Percentiles rank a stretch among this genome's conserved stretches.
Evolutionary conservation across 2,329 filamentous ascomycete species (phyloP).

Genomic region (Aspergillus fischeri): DNA sequence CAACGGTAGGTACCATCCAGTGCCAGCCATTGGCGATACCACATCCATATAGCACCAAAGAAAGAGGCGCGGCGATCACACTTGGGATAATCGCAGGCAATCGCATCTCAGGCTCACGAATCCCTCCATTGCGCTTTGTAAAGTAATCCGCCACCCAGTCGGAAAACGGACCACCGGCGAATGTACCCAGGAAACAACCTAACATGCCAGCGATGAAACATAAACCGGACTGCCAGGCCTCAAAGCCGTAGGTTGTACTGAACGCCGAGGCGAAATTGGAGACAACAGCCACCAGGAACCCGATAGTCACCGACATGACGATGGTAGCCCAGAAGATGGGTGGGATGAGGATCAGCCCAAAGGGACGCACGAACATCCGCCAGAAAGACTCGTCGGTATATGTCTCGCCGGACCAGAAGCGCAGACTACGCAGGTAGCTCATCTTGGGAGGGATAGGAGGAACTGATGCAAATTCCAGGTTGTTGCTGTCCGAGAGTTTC

Average conservation of each 20-base stretch:
- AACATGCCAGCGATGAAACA: slow-evolving; percentile 41
- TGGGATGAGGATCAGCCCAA: slow-evolving; percentile 12
- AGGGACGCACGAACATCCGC: slow-evolving; percentile 13
- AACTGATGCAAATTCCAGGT: background rate
- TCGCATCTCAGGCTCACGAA: slow-evolving; percentile 34
- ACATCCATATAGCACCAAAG: slow-evolving; percentile 1
- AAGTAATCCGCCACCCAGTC: slow-evolving; percentile 31
- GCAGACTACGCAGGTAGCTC: background rate
- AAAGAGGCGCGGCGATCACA: background rate
- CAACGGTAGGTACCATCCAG: slow-evolving; percentile 53
- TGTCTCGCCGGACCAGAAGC: slow-evolving; percentile 20
- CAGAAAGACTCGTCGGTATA: slow-evolving; percentile 25
- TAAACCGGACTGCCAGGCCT: slow-evolving; percentile 41
- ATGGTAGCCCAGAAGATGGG: slow-evolving; percentile 17
- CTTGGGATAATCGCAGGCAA: slow-evolving; percentile 14
- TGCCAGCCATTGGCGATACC: background rate
- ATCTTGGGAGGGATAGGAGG: background rate
- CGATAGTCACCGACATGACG: slow-evolving; percentile 19
- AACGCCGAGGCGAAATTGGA: slow-evolving; percentile 17
- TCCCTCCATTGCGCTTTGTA: slow-evolving; percentile 25
- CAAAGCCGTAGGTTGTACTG: slow-evolving; percentile 22
- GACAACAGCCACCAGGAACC: slow-evolving; percentile 26
- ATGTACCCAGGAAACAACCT: slow-evolving; percentile 36
- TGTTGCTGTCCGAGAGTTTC: too few relatives aligned
- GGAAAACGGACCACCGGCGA: slow-evolving; percentile 45